Evolutionary conservation across 345 rosid species (phyloP).

Genomic region (Hevea brasiliensis): DNA sequence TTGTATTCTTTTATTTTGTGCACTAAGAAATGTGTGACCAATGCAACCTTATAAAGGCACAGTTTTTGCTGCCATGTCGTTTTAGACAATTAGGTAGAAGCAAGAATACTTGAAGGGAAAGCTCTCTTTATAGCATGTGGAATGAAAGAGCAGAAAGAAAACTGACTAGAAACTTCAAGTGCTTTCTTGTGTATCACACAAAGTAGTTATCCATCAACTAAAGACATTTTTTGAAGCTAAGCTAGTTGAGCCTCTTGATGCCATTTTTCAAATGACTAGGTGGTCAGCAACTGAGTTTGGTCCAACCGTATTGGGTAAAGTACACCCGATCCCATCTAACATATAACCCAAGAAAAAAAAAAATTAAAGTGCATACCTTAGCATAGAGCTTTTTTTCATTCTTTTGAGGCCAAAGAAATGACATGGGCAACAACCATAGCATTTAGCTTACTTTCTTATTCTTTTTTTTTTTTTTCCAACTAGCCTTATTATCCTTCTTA

Average conservation of each 20-base stretch:
- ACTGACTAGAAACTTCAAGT: neutral
- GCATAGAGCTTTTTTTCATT: conserved; percentile 4
- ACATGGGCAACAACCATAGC: conserved; percentile 7
- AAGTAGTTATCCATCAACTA: conserved; percentile 36
- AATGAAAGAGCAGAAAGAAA: neutral
- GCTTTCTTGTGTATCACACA: conserved; percentile 38
- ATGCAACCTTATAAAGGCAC: conserved; percentile 36
- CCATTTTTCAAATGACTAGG: conserved; percentile 37
- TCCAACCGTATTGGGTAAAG: conserved; percentile 51
- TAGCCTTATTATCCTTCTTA: neutral
- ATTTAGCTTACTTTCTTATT: too few relatives aligned
- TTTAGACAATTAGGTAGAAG: conserved; percentile 50
- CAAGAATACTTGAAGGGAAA: conserved; percentile 19
- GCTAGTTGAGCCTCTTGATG: conserved; percentile 20
- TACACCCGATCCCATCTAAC: conserved; percentile 46
- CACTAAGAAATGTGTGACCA: conserved; percentile 9
- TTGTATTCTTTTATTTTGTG: neutral
- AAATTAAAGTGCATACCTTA: neutral
- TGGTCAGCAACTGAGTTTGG: conserved; percentile 36
- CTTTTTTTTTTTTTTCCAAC: neutral
- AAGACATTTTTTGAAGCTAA: conserved; percentile 42
- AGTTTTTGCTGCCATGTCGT: conserved; percentile 53
- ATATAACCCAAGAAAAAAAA: neutral
- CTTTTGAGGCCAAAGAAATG: conserved; percentile 16
- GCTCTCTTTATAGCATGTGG: neutral